These are phyloP conservation scores for Rhododendron ferrugineum DNA, from an alignment of 148 eudicot genomes.

Conservation along the genomic window DNA sequence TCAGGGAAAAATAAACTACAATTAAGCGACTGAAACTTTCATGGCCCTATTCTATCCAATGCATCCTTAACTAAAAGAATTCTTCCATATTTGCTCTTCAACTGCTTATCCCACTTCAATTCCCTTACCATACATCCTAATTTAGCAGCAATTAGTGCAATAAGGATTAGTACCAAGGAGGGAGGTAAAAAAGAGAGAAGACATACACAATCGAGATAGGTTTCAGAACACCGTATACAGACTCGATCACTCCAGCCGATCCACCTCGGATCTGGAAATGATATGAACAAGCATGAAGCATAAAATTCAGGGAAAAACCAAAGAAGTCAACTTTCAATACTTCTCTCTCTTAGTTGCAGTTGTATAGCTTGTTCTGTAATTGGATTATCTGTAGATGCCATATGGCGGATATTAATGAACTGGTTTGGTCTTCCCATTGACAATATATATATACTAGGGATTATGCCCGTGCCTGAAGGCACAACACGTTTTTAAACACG, in stretches of 20 bases:
- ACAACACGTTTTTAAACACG: too few species aligned
- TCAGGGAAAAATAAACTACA: neutral
- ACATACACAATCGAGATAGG: constrained; percentile 20
- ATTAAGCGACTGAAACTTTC: neutral
- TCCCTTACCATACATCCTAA: neutral
- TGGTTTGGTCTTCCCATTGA: too few species aligned
- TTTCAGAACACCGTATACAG: constrained; percentile 19
- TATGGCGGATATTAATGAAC: too few species aligned
- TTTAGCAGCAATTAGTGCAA: neutral
- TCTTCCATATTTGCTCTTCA: neutral
- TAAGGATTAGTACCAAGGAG: neutral
- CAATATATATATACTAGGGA: too few species aligned
- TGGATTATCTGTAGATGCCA: too few species aligned
- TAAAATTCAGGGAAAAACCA: neutral
- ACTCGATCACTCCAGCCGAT: constrained; percentile 24
- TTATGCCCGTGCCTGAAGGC: too few species aligned
- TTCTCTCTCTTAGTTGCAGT: too few species aligned
- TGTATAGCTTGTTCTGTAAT: too few species aligned
- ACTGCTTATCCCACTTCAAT: neutral
- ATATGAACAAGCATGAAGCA: too few species aligned
- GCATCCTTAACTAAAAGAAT: neutral
- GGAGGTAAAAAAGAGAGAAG: neutral
- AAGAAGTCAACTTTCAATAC: neutral
- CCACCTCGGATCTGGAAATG: constrained; percentile 16
- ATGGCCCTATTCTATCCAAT: neutral